Percentiles rank a stretch among this genome's conserved stretches.
Conservation (phyloP, 768 basidiomycete species). For the Mycena chlorophos region DNA sequence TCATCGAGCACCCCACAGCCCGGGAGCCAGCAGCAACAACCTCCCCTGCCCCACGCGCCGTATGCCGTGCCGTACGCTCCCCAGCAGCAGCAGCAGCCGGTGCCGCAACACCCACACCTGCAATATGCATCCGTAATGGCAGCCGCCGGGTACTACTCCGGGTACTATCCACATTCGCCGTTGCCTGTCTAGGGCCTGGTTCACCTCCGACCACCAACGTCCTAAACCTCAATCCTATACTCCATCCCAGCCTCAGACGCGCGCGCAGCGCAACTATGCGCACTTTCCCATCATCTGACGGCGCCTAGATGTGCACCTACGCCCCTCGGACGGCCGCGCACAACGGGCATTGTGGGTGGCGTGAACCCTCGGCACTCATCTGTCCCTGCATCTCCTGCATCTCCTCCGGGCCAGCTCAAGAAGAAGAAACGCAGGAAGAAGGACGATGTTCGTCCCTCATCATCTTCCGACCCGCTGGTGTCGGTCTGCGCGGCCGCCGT, state of each 20-base stretch:
- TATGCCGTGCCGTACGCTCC: too few relatives aligned
- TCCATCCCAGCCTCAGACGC: neutral
- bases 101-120: too few relatives aligned
- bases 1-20: too few relatives aligned
- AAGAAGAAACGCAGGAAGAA: neutral
- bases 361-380: neutral
- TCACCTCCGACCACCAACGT: too few relatives aligned
- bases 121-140: too few relatives aligned
- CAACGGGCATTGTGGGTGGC: neutral
- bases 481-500: neutral
- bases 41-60: too few relatives aligned
- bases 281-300: neutral
- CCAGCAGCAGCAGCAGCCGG: too few relatives aligned
- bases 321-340: neutral
- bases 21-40: too few relatives aligned
- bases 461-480: neutral
- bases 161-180: too few relatives aligned
- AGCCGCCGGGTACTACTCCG: too few relatives aligned
- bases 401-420: too few relatives aligned
- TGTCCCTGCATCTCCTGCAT: neutral
- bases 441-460: neutral
- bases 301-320: neutral
- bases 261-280: neutral
- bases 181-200: too few relatives aligned
- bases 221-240: neutral